Base-by-base conservation (phyloP, 805 yeast genomes). In the Candida taoyuanica region DNA sequence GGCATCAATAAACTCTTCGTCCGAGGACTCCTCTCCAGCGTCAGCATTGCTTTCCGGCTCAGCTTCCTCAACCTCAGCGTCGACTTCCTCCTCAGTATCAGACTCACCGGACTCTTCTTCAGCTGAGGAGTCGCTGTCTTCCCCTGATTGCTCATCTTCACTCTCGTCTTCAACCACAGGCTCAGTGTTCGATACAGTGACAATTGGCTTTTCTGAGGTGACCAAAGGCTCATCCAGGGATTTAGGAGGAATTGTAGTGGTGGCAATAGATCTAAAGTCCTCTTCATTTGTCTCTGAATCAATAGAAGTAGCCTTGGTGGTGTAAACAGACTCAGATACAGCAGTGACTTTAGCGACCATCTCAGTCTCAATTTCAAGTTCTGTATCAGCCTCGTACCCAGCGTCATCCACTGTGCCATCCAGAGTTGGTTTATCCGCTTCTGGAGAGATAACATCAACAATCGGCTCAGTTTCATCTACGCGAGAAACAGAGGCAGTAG, bases 371-470 rank as follows among this genome's bases (percentile, higher is more conserved):
- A 20, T 30, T 3, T 35, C 38, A 25, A 33, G 11, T 23, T 37
- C 45, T 26, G 15, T 15, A 15, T 39, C 41, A 19, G 40, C 37
- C 16, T 39, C 47, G 20, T 38, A 29, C 20, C 38, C 43, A 17
- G 34, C 33, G 18, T 41, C 44, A 9, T 27, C 39, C 16, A 21
- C 4, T 11, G 15, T 4, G 5, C 17, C 29, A 14, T 12, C 21
- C 15, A 15, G n/a, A 12, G 29, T 17, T 14, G 19, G 16, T 15
- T 21, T 24, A 15, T 29, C 29, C 9, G 14, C 17, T 8, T 21
- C 23, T 14, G 30, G 29, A 8, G 14, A 25, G 4, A 26, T 13
- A 18, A 14, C 9, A 12, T 38, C 37, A 5, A 20, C 21, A 19
- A 17, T 23, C 12, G 37, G 16, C 17, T 20, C 23, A 11, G 29